phyloP scores from a whole-genome alignment of 257 asterid genomes.

The Nicotiana knightiana region DNA sequence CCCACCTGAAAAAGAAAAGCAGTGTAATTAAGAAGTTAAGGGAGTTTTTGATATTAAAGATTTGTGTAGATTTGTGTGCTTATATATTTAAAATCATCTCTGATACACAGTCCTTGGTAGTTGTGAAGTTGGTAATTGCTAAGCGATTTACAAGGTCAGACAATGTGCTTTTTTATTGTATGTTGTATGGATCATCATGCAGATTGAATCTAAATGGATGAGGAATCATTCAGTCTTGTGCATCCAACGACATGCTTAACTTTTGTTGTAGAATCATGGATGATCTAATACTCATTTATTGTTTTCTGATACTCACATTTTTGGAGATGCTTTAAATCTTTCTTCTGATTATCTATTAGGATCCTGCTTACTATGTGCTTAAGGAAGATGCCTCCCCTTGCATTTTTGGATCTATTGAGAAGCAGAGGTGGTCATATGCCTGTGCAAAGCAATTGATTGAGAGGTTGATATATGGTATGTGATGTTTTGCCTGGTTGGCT shows the following conservation, averaged over 20 bases:
- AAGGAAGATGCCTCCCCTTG: conserved; percentile 87
- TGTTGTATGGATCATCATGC: not conserved
- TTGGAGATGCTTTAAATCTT: conserved; percentile 17
- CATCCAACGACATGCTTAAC: not conserved
- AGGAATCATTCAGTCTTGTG: not conserved
- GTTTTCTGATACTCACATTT: not conserved
- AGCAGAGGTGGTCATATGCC: conserved; percentile 99
- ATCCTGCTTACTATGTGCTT: conserved; percentile 71
- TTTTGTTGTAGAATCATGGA: not conserved
- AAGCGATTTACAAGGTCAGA: not conserved
- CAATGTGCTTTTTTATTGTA: not conserved
- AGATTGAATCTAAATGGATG: not conserved
- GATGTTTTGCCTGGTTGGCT: conserved; percentile 11
- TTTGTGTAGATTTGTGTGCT: not conserved
- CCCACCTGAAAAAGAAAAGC: not conserved
- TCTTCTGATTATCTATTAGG: conserved; percentile 41
- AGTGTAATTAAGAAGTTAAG: not conserved
- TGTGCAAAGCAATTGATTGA: conserved; percentile 93
- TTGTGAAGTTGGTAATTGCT: not conserved
- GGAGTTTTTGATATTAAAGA: not conserved
- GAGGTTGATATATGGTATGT: conserved; percentile 88
- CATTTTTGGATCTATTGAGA: conserved; percentile 91
- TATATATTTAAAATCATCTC: not conserved
- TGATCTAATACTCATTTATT: not conserved
- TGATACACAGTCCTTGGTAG: not conserved